These are phyloP conservation scores for Macadamia integrifolia DNA, from an alignment of 164 flowering plant genomes.

Conservation along the genomic window DNA sequence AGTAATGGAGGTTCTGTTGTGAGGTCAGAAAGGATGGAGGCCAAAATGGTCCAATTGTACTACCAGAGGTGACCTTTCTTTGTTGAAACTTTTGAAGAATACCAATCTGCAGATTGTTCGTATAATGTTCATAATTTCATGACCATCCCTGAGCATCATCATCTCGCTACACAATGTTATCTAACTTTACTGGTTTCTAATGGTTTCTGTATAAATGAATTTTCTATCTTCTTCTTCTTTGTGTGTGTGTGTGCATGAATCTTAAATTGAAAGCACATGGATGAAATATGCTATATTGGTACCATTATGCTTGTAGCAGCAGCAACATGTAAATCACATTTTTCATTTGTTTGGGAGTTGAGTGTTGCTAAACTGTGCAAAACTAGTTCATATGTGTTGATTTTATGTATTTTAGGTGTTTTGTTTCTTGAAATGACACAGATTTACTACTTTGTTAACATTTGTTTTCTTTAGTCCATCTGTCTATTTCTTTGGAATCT, in stretches of 20 bases:
- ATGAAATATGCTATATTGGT: no score
- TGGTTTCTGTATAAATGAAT: not conserved
- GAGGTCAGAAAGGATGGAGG: slow-evolving; percentile 81
- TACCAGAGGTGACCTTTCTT: slow-evolving; percentile 55
- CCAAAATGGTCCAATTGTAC: slow-evolving; percentile 42
- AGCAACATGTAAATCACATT: no score
- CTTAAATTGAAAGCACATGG: no score
- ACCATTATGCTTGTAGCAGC: no score
- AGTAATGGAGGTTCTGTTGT: slow-evolving; percentile 53
- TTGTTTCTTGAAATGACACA: not conserved
- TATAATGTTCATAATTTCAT: not conserved
- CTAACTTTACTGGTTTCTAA: not conserved
- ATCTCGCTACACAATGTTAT: not conserved
- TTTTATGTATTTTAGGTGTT: no score
- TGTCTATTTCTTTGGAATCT: not conserved
- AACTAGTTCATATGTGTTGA: no score
- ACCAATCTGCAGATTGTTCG: not conserved
- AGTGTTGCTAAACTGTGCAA: no score
- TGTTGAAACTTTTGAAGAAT: not conserved
- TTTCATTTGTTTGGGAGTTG: no score
- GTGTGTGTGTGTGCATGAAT: not conserved
- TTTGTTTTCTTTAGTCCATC: no score
- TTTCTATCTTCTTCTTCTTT: not conserved
- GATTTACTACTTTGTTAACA: not conserved
- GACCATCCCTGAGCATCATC: not conserved